Evolutionary conservation across 768 basidiomycete genomes (phyloP).

Genomic region (Suillus discolor): DNA sequence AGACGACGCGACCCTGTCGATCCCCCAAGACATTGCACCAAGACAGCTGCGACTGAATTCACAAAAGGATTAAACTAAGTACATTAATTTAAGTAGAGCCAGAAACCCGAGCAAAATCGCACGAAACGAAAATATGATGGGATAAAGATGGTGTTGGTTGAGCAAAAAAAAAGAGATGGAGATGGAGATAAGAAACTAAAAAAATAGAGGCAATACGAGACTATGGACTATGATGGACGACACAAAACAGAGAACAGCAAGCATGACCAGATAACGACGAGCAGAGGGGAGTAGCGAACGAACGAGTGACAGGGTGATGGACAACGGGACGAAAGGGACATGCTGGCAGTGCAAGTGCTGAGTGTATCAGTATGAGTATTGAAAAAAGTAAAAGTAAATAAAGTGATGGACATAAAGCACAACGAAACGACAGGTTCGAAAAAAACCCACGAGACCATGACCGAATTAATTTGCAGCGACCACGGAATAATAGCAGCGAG

Average conservation of each 20-base stretch:
- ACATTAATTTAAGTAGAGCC: slow-evolving; percentile 24
- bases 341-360: slow-evolving; percentile 16
- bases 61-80: slow-evolving; percentile 27
- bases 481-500: slow-evolving; percentile 7
- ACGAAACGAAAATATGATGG: slow-evolving; percentile 19
- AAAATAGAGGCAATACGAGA: neutral
- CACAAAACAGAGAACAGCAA: neutral
- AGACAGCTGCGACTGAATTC: neutral
- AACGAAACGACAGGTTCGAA: slow-evolving; percentile 3
- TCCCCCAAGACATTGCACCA: neutral
- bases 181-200: neutral
- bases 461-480: slow-evolving; percentile 11
- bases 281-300: neutral
- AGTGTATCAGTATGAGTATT: slow-evolving; percentile 13
- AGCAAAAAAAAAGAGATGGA: slow-evolving; percentile 1
- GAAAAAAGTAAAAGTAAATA: slow-evolving; percentile 2
- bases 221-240: neutral
- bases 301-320: slow-evolving; percentile 2
- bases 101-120: slow-evolving; percentile 6
- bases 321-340: slow-evolving; percentile 12
- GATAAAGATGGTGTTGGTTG: slow-evolving; percentile 19
- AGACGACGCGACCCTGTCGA: neutral
- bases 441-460: slow-evolving; percentile 12
- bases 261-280: slow-evolving; percentile 6
- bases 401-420: neutral